Conservation (phyloP, 1,284 basidiomycete species). For the Ceratobasidium sp. region DNA sequence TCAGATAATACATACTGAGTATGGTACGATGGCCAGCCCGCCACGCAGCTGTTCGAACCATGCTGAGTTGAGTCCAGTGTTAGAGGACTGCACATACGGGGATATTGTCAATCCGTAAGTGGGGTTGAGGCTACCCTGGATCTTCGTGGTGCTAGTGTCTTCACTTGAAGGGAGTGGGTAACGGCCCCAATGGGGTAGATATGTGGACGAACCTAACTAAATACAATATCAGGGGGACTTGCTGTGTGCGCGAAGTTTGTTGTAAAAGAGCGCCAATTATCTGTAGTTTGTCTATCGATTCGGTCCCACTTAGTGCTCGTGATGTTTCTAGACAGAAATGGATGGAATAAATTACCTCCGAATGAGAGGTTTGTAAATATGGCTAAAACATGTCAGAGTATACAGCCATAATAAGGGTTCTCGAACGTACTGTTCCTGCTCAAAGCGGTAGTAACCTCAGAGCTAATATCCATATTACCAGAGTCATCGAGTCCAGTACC, state of each 20-base stretch:
- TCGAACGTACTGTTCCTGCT: constrained; percentile 14
- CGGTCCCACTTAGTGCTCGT: not conserved
- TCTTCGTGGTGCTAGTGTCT: not conserved
- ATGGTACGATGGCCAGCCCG: constrained; percentile 22
- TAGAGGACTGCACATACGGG: constrained; percentile 6
- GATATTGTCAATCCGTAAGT: not conserved
- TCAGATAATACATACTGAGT: constrained; percentile 9
- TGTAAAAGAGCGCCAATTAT: constrained; percentile 16
- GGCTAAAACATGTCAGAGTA: constrained; percentile 12
- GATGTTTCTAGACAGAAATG: constrained; percentile 1
- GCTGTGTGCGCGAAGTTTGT: not conserved
- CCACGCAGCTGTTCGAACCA: constrained; percentile 27
- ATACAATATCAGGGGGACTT: not conserved
- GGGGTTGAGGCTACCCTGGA: constrained; percentile 3
- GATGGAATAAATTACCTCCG: not conserved
- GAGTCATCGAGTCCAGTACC: constrained; percentile 4
- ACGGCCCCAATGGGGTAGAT: too few relatives aligned
- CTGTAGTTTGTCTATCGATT: constrained; percentile 29
- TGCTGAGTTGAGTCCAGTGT: not conserved
- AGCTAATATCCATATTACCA: not conserved
- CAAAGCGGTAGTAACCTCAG: constrained; percentile 1
- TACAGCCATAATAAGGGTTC: not conserved
- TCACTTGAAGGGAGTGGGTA: constrained; percentile 4
- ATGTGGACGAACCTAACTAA: constrained; percentile 11
- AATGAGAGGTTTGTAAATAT: constrained; percentile 26